These are phyloP conservation scores for Nepenthes gracilis DNA, from an alignment of 148 eudicot genomes.

Conservation along the genomic window DNA sequence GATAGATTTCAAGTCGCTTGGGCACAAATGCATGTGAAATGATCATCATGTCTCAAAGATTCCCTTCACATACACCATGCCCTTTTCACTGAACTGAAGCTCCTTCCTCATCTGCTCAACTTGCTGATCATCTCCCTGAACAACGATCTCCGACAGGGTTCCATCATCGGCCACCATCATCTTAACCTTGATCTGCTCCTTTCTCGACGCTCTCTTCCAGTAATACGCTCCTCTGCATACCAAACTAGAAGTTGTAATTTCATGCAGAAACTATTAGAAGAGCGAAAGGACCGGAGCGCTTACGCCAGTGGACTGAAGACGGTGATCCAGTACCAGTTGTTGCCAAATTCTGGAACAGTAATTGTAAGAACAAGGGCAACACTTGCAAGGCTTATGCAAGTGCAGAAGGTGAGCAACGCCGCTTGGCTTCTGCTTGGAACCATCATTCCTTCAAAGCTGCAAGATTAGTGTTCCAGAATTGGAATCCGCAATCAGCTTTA, in stretches of 20 bases:
- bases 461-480: not conserved
- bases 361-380: constrained; percentile 92
- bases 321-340: constrained; percentile 78
- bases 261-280: not conserved
- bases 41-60: constrained; percentile 46
- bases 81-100: constrained; percentile 72
- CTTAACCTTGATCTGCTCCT: constrained; percentile 87
- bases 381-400: constrained; percentile 88
- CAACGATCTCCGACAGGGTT: constrained; percentile 54
- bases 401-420: constrained; percentile 84
- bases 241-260: not conserved
- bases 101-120: constrained; percentile 84
- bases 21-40: too few species aligned
- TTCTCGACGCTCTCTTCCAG: constrained; percentile 79
- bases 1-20: too few species aligned
- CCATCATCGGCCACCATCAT: constrained; percentile 83
- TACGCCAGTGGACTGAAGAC: constrained; percentile 84
- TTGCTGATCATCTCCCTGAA: constrained; percentile 86
- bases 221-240: constrained; percentile 66
- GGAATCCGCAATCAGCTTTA: too few species aligned
- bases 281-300: constrained; percentile 11
- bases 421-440: constrained; percentile 92
- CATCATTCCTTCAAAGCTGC: constrained; percentile 90
- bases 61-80: constrained; percentile 96
- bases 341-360: constrained; percentile 68